phyloP scores from a whole-genome alignment of 805 yeast genomes.

The Tetrapisispora arboricola region DNA sequence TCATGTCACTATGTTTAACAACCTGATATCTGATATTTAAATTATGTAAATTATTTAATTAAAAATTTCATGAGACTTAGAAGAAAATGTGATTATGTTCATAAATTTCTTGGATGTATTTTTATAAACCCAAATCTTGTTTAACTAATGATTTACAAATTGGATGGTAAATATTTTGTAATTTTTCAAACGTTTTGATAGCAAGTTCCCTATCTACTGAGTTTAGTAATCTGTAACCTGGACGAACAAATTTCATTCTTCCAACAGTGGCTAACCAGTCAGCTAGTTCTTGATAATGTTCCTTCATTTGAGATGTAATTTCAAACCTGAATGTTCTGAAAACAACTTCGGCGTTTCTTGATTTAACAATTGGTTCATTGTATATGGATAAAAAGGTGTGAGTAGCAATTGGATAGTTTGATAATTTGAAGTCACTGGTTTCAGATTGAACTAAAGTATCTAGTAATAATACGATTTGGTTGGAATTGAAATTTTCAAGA shows the following conservation, averaged over 20 bases:
- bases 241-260: slow-evolving; percentile 89
- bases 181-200: slow-evolving; percentile 48
- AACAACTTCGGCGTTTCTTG: slow-evolving; percentile 71
- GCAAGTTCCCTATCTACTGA: slow-evolving; percentile 60
- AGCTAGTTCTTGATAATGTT: slow-evolving; percentile 46
- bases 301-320: slow-evolving; percentile 40
- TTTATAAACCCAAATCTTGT: slow-evolving; percentile 55
- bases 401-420: slow-evolving; percentile 26
- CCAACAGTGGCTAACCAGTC: slow-evolving; percentile 88
- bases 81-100: too few relatives aligned
- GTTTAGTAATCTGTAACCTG: slow-evolving; percentile 62
- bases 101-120: too few relatives aligned
- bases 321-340: slow-evolving; percentile 69
- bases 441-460: slow-evolving; percentile 49
- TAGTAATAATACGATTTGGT: slow-evolving; percentile 70
- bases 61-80: too few relatives aligned
- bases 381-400: slow-evolving; percentile 32
- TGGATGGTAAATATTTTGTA: slow-evolving; percentile 63
- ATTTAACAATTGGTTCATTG: slow-evolving; percentile 34
- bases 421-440: slow-evolving; percentile 29
- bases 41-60: too few relatives aligned
- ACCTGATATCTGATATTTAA: too few relatives aligned
- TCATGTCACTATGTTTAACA: too few relatives aligned
- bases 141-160: slow-evolving; percentile 74
- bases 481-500: slow-evolving; percentile 50